Evolutionary conservation across 23 red algal genomes (phyloP), one percentile per base, ranked within the genome.

Genomic region (Rhodosorus marinus): DNA sequence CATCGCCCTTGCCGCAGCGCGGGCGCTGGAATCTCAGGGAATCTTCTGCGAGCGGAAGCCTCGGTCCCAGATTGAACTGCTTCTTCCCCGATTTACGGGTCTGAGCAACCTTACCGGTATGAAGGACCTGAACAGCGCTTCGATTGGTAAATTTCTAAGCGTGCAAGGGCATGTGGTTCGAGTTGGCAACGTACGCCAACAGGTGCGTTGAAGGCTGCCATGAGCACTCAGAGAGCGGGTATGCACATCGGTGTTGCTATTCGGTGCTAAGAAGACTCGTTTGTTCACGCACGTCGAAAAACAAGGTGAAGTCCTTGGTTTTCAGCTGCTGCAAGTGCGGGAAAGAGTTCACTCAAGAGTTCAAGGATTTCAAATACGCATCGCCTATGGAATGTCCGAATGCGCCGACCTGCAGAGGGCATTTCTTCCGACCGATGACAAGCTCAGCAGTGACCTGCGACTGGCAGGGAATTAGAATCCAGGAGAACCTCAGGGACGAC

Each of bases 401-500:
- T 19, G 64, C 64, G 4, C 47, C 60, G 8, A 33, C 35, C 24
- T 98, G 90, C 47, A 72, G 78, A 4, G 75, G 79, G 17, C 61
- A 54, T 45, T 45, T 47, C 7, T 98, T 98, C 55, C 32, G 40
- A 26, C 90, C 90, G 11, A 33, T 79, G 0, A 29, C 60, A 35
- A 64, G 63, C 22, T 69, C 66, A 7, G 90, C 72, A 1, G 68
- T 68, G 51, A 84, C 72, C 21, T 55, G 80, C 9, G 90, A 98
- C 65, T 98, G 90, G 90, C 90, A 98, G 53, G 55, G 49, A 28
- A 67, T 98, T 25, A 68, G 79, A 5, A 47, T 98, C 55, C 90
- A 98, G 65, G 90, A 86, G 60, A 53, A 75, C 20, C 34, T 74
- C 55, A 62, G 80, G 30, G 47, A 64, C 25, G 33, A 65, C 17